Base-by-base conservation (phyloP, 2,329 filamentous ascomycete genomes). In the Epichloe sp. region DNA sequence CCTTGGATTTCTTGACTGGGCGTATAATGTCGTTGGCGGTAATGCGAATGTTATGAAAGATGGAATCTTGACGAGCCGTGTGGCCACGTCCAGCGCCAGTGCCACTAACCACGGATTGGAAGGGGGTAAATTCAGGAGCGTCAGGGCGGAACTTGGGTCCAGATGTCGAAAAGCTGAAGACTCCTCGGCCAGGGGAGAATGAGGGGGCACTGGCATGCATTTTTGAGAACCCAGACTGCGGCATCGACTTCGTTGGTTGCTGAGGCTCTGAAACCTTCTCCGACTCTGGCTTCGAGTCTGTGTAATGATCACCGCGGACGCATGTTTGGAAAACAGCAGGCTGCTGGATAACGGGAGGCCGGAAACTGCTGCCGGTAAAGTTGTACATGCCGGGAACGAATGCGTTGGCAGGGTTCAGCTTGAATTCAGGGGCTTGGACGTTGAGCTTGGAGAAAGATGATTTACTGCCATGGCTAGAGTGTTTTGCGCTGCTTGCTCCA, bases 351-450 rank as follows among this genome's bases (percentile, higher is more conserved):
- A 70, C 66, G 7, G 70, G 57, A 5, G 78, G 73, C 57, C 81
- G 73, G 63, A 76, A 75, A 45, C 58, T 60, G 46, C 58, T 60
- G 47, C 61, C 70, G 41, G 69, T 68, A 54, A 80, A 80, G 40
- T 69, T 69, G 59, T 79, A 79, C 49, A 74, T 67, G 15, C 37
- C 44, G 36, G 75, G 72, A 38, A 73, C 70, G 59, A 80, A 80
- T 26, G 67, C 68, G 59, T 65, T 76, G 11, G 68, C 64, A 3
- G 77, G 78, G 55, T 80, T 79, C 67, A 91, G 91, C 59, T 84
- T 88, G 73, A 96, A 96, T 61, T 93, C 88, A 45, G 89, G 86
- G 0, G 91, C 91, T 55, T 85, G 80, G 34, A 94, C 89, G 60
- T 97, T 97, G 58, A 97, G 77, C 58, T 83, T 90, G 1, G 88